Evolutionary conservation across 306 rosid species (phyloP).

Genomic region (Ziziphus jujuba): DNA sequence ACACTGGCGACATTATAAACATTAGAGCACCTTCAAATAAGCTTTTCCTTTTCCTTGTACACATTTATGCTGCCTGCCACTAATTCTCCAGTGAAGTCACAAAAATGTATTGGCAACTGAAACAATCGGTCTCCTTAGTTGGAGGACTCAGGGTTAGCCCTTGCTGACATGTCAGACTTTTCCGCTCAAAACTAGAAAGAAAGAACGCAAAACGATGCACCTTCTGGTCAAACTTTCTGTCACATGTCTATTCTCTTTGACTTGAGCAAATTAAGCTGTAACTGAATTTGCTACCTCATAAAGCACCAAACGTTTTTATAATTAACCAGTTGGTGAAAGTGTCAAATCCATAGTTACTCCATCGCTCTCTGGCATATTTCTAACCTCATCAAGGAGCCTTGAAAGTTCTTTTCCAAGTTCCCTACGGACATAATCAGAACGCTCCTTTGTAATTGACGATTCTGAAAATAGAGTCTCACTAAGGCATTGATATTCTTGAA

Average conservation of each 20-base stretch:
- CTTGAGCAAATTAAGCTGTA: slow-evolving; percentile 10
- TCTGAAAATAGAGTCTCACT: slow-evolving; percentile 73
- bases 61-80: slow-evolving; percentile 12
- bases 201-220: slow-evolving; percentile 2
- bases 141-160: slow-evolving; percentile 8
- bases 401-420: slow-evolving; percentile 69
- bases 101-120: neutral
- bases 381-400: slow-evolving; percentile 77
- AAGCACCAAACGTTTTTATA: slow-evolving; percentile 24
- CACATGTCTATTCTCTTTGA: slow-evolving; percentile 8
- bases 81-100: slow-evolving; percentile 18
- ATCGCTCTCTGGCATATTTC: slow-evolving; percentile 72
- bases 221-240: neutral
- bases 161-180: neutral
- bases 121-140: slow-evolving; percentile 11
- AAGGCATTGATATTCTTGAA: slow-evolving; percentile 73
- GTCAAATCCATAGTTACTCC: slow-evolving; percentile 66
- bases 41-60: slow-evolving; percentile 15
- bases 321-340: slow-evolving; percentile 55
- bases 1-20: neutral
- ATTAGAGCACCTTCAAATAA: slow-evolving; percentile 8
- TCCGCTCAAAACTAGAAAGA: neutral
- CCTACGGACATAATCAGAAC: slow-evolving; percentile 62
- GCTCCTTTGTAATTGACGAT: slow-evolving; percentile 75
- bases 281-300: slow-evolving; percentile 23